Percentiles rank a stretch among this genome's conserved stretches.
These are phyloP conservation scores for Leccinum boreale DNA, from an alignment of 768 basidiomycete genomes.

Conservation along the genomic window DNA sequence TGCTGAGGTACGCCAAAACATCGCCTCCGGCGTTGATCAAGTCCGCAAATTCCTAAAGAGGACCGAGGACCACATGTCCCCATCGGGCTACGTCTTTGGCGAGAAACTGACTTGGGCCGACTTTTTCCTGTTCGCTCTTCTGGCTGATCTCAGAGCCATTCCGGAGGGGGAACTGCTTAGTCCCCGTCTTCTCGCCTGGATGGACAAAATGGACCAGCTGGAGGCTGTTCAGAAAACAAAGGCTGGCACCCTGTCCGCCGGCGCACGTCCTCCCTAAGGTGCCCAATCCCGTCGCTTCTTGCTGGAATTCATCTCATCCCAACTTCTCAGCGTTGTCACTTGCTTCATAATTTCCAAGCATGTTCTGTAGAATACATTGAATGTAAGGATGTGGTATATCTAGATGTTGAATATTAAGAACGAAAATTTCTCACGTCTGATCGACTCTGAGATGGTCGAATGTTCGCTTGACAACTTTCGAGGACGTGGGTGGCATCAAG, in stretches of 20 bases:
- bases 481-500: neutral
- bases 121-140: constrained; percentile 32
- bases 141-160: constrained; percentile 28
- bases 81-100: constrained; percentile 29
- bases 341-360: neutral
- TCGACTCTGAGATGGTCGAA: neutral
- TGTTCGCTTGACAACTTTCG: neutral
- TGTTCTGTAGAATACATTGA: neutral
- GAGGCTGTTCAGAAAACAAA: constrained; percentile 26
- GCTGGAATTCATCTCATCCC: neutral
- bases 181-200: constrained; percentile 22
- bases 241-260: constrained; percentile 24
- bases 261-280: constrained; percentile 23
- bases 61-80: constrained; percentile 24
- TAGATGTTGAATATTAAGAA: neutral
- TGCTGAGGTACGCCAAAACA: constrained; percentile 17
- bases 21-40: constrained; percentile 15
- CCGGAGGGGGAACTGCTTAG: constrained; percentile 26
- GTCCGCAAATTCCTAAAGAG: constrained; percentile 16
- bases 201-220: constrained; percentile 23
- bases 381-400: neutral
- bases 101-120: constrained; percentile 29
- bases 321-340: neutral
- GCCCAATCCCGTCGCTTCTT: neutral
- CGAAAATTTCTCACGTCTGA: neutral